phyloP scores from a whole-genome alignment of 1,284 basidiomycete species.

The Pseudozyma hubeiensis region DNA sequence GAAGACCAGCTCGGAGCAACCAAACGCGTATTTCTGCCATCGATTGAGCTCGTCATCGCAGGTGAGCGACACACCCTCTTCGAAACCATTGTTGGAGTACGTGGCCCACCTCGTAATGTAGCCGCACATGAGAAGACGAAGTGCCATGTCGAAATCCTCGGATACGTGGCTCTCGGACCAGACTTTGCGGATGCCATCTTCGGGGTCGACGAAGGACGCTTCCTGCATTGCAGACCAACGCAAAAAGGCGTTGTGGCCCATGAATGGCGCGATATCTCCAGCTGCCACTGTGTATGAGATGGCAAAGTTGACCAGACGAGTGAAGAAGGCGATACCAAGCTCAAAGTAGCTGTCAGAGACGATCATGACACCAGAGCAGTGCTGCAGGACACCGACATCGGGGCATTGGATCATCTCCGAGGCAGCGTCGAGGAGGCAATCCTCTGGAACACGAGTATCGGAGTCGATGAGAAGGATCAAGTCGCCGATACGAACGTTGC shows the following conservation, averaged over 20 bases:
- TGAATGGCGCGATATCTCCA: slow-evolving; percentile 75
- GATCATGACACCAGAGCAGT: slow-evolving; percentile 84
- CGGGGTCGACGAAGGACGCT: slow-evolving; percentile 77
- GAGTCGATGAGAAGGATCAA: slow-evolving; percentile 72
- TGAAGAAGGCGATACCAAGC: slow-evolving; percentile 83
- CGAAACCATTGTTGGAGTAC: slow-evolving; percentile 82
- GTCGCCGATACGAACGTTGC: slow-evolving; percentile 57
- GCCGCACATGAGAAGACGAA: slow-evolving; percentile 69
- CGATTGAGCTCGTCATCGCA: slow-evolving; percentile 81
- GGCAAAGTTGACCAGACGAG: slow-evolving; percentile 48
- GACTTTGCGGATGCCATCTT: slow-evolving; percentile 77
- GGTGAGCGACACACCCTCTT: slow-evolving; percentile 84
- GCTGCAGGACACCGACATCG: slow-evolving; percentile 83
- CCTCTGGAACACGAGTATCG: slow-evolving; percentile 86
- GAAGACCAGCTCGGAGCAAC: slow-evolving; percentile 70
- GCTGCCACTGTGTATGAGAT: slow-evolving; percentile 70
- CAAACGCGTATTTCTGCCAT: slow-evolving; percentile 88
- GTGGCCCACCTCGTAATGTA: slow-evolving; percentile 86
- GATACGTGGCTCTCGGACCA: slow-evolving; percentile 85
- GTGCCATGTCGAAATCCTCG: slow-evolving; percentile 82
- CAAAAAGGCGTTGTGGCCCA: slow-evolving; percentile 88
- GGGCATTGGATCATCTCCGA: slow-evolving; percentile 81
- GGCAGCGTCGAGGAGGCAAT: slow-evolving; percentile 85
- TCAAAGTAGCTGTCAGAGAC: slow-evolving; percentile 88
- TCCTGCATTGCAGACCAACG: slow-evolving; percentile 87